phyloP scores from a whole-genome alignment of 2,329 filamentous ascomycete species.

The Dothistroma septosporum region DNA sequence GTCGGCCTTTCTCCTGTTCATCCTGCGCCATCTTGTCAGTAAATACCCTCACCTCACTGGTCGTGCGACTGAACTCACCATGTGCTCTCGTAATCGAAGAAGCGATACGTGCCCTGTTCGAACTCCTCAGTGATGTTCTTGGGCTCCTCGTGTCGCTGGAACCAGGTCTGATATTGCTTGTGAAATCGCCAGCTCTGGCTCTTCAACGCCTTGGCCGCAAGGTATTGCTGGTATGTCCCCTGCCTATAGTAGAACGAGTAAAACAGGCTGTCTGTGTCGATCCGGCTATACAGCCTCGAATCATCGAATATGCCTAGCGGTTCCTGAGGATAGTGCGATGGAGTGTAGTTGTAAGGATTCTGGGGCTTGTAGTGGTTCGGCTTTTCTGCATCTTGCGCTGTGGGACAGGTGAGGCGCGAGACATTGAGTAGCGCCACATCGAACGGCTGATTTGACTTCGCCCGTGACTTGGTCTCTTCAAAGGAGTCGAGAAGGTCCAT shows the following conservation, averaged over 20 bases:
- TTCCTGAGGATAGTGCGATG: conserved; percentile 85
- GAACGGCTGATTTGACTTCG: conserved; percentile 57
- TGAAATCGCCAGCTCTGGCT: conserved; percentile 98
- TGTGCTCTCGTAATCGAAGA: conserved; percentile 99
- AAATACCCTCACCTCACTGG: conserved; percentile 9
- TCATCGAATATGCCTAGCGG: conserved; percentile 90
- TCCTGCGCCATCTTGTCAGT: conserved; percentile 55
- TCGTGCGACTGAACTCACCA: conserved; percentile 61
- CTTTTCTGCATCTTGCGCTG: conserved; percentile 73
- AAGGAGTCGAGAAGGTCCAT: conserved; percentile 90
- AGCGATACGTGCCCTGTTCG: conserved; percentile 97
- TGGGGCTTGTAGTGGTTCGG: conserved; percentile 81
- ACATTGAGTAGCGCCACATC: conserved; percentile 69
- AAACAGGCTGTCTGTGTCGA: conserved; percentile 94
- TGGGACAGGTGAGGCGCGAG: conserved; percentile 70
- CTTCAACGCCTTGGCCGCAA: conserved; percentile 94
- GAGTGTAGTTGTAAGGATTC: conserved; percentile 67
- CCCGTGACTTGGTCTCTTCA: conserved; percentile 72
- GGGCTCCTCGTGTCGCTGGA: conserved; percentile 95
- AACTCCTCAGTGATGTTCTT: conserved; percentile 99
- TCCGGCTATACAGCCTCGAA: conserved; percentile 76
- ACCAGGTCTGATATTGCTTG: conserved; percentile 99
- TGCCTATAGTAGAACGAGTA: conserved; percentile 99
- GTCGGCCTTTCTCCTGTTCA: conserved; percentile 96
- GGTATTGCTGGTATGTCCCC: conserved; percentile 89